phyloP scores from a whole-genome alignment of 257 asterid genomes.

The Ligustrum vulgare region DNA sequence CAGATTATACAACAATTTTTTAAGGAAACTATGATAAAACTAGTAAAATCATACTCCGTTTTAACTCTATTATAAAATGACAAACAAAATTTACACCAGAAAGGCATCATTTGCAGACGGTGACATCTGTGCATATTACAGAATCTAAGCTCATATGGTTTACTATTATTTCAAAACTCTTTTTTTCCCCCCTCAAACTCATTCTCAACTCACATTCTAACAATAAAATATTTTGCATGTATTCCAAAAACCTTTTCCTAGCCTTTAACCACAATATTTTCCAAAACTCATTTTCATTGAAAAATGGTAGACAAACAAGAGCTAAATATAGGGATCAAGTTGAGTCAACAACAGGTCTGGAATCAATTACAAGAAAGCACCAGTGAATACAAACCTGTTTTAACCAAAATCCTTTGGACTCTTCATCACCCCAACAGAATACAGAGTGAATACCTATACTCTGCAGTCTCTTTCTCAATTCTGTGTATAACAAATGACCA shows the following conservation, averaged over 20 bases:
- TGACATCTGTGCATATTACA: constrained; percentile 7
- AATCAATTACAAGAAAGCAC: constrained; percentile 4
- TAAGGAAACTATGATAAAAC: neutral
- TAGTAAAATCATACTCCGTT: neutral
- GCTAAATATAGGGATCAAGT: neutral
- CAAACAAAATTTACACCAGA: neutral
- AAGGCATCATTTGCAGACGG: neutral
- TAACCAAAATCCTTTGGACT: constrained; percentile 90
- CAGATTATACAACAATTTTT: neutral
- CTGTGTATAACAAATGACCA: constrained; percentile 64
- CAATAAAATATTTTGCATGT: no score
- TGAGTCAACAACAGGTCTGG: constrained; percentile 3
- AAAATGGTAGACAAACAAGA: no score
- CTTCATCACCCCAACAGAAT: constrained; percentile 88
- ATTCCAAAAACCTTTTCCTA: no score
- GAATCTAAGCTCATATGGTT: neutral
- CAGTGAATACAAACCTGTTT: constrained; percentile 56
- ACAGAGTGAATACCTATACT: constrained; percentile 70
- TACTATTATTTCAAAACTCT: no score
- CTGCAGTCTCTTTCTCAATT: constrained; percentile 64
- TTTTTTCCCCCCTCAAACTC: no score
- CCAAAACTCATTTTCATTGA: no score
- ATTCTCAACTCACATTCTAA: no score
- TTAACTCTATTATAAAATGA: neutral
- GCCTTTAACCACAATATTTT: no score